Evolutionary conservation across 176 grass and related monocot genomes (phyloP).

Genomic region (Rhynchospora tenuis): DNA sequence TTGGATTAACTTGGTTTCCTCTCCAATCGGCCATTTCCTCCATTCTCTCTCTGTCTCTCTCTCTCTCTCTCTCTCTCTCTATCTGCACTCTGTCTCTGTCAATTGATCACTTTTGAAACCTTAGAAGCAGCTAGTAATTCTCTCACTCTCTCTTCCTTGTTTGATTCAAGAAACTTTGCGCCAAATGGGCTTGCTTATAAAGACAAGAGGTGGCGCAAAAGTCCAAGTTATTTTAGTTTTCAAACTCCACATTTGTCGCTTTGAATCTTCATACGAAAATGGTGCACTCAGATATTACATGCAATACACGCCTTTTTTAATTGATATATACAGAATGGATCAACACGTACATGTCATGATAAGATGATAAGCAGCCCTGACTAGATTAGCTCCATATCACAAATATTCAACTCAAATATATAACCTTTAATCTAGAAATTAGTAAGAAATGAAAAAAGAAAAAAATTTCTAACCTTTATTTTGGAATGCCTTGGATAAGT

Average conservation of each 20-base stretch:
- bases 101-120: too few relatives aligned
- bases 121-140: not conserved
- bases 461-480: not conserved
- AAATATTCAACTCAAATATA: constrained; percentile 20
- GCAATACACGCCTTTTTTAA: not conserved
- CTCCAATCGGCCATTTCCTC: constrained; percentile 10
- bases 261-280: constrained; percentile 2
- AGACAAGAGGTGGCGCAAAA: constrained; percentile 12
- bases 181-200: constrained; percentile 7
- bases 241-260: constrained; percentile 8
- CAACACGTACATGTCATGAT: constrained; percentile 10
- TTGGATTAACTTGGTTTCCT: constrained; percentile 17
- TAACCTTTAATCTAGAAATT: not conserved
- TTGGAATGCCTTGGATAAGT: not conserved
- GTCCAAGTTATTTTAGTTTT: constrained; percentile 3
- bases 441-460: not conserved
- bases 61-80: not conserved
- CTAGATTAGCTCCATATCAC: not conserved
- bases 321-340: constrained; percentile 11
- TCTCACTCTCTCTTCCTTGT: not conserved
- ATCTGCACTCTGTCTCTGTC: not conserved
- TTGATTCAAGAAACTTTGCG: not conserved
- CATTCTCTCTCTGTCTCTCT: not conserved
- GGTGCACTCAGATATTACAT: not conserved
- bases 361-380: constrained; percentile 17